Base-by-base conservation (phyloP, 2,329 filamentous ascomycete species). In the Cladosporium halotolerans region DNA sequence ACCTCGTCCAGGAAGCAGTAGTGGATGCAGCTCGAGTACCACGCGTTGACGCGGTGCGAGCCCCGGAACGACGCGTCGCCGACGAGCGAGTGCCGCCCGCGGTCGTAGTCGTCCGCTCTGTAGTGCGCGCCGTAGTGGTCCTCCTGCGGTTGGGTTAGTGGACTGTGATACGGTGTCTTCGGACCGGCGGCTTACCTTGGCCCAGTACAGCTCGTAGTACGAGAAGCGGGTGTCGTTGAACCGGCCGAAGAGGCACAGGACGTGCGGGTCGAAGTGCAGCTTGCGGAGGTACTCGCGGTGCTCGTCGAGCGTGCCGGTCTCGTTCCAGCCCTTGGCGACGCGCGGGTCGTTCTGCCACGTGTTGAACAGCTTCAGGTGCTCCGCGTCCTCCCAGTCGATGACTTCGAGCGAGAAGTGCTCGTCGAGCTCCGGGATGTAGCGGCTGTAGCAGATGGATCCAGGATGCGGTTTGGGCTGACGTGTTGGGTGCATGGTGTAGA, bases 191-290 rank as follows among this genome's bases (percentile, higher is more conserved):
- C 48, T 38, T 18, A 51, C 48, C 74, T 82, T 83, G 34, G 82
- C 84, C 86, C 86, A 91, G 68, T 90, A 91, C 1, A 90, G 75
- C 68, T 92, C 88, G 65, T 88, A 90, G 67, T 91, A 91, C 0
- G 85, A 83, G 67, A 91, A 91, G 45, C 75, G 79, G 2, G 76
- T 77, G 31, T 86, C 84, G 53, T 91, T 80, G 66, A 89, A 92
- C 23, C 79, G 78, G 6, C 83, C 88, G 55, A 91, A 74, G 43
- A 91, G 73, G 19, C 83, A 80, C 49, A 89, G 72, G 57, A 85
- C 80, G 68, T 91, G 87, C 28, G 84, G 81, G 66, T 91, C 87
- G 42, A 81, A 78, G 63, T 89, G 82, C 52, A 86, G 76, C 58
- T 79, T 79, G 31, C 79, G 76, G 48, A 90, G 76, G 68, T 92